Evolutionary conservation across 108 stramenopile species (phyloP), one percentile per base, ranked within the genome.

Genomic region (Asterionellopsis glacialis): DNA sequence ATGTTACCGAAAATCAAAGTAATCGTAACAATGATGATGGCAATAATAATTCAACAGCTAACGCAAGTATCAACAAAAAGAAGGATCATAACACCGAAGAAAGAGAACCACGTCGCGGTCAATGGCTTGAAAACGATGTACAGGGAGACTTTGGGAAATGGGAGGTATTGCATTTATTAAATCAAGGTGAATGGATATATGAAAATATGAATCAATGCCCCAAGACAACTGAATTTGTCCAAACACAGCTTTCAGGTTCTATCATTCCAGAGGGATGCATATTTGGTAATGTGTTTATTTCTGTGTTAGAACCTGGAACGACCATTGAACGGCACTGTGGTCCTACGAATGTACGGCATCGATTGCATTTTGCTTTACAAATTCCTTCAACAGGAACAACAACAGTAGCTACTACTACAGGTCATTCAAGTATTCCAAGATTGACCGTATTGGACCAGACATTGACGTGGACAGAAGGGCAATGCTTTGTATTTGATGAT

Each of bases 401-500:
- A 33, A 33, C 33, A 33, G 33, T 33, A 2, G 33, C 33, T 5
- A 7, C 33, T 33, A 33, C 33, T 5, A 33, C 33, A 33, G 7
- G 7, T 33, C 33, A 33, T 5, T 7, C 33, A 33, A 7, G 7
- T 7, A 58, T 15, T 23, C 48, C 23, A 63, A 41, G 48, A 54
- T 59, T 12, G 64, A 71, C 51, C 57, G 59, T 52, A 33, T 33
- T 33, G 7, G 33, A 33, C 33, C 43, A 62, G 15, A 51, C 49
- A 7, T 52, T 70, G 22, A 63, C 53, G 51, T 68, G 79, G 65
- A 44, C 55, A 26, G 70, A 79, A 43, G 80, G 70, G 15, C 41
- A 64, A 33, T 72, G 65, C 21, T 73, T 85, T 53, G 67, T 85
- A 43, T 85, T 82, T 67, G 80, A 85, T 56, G 84, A 85, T 51